These are phyloP conservation scores for Chrysanthemum lavandulifolium DNA, from an alignment of 129 eudicot genomes.

Conservation along the genomic window DNA sequence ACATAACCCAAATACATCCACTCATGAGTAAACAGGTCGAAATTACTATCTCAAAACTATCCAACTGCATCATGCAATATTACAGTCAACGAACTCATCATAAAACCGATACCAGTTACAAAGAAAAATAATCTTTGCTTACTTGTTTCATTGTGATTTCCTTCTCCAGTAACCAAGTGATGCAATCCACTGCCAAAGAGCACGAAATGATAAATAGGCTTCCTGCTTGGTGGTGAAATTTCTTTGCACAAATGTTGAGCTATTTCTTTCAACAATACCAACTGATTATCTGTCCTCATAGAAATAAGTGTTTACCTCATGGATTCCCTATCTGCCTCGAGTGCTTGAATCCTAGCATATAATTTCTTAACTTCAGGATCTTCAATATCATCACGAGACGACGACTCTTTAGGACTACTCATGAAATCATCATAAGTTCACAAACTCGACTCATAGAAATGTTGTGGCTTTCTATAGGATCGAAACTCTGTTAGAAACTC, in stretches of 20 bases:
- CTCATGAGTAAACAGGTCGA: no score
- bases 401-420: conserved; percentile 58
- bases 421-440: conserved; percentile 42
- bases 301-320: conserved; percentile 89
- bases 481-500: no score
- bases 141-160: conserved; percentile 40
- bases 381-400: conserved; percentile 37
- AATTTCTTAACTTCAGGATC: conserved; percentile 79
- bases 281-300: conserved; percentile 89
- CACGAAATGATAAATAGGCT: conserved; percentile 21
- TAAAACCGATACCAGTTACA: background rate
- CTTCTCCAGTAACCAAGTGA: conserved; percentile 67
- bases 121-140: no score
- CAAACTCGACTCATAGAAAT: no score
- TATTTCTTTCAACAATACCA: conserved; percentile 74
- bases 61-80: no score
- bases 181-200: conserved; percentile 51
- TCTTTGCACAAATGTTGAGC: conserved; percentile 84
- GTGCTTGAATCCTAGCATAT: conserved; percentile 85
- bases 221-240: conserved; percentile 39
- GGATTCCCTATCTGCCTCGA: conserved; percentile 94
- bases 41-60: no score
- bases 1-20: no score
- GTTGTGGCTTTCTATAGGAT: no score
- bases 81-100: no score